Percentiles rank a stretch among this genome's conserved stretches.
Conservation (phyloP, 2,329 filamentous ascomycete species). For the Dothistroma septosporum region DNA sequence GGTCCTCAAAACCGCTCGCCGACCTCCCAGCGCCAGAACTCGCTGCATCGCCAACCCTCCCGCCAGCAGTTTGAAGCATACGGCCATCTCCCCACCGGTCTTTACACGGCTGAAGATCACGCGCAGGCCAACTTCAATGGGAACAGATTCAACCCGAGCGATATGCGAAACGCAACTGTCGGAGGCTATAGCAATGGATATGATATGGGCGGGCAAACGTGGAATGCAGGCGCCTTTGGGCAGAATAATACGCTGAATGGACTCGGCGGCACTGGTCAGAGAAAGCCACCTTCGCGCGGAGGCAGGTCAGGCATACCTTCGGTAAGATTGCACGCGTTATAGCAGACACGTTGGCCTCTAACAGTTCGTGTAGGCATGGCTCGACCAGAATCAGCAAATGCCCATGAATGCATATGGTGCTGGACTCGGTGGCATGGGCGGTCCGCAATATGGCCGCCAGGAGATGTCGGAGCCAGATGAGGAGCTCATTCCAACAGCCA, state of each 20-base stretch:
- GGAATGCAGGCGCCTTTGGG: slow-evolving; percentile 72
- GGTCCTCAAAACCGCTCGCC: slow-evolving; percentile 65
- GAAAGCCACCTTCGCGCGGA: slow-evolving; percentile 53
- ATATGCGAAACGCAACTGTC: slow-evolving; percentile 56
- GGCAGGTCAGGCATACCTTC: slow-evolving; percentile 63
- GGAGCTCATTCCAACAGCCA: slow-evolving; percentile 94
- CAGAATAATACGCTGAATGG: slow-evolving; percentile 56
- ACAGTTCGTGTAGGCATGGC: slow-evolving; percentile 53
- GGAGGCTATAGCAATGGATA: slow-evolving; percentile 62
- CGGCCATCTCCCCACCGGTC: slow-evolving; percentile 59
- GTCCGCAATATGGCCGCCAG: slow-evolving; percentile 39
- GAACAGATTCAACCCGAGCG: slow-evolving; percentile 51
- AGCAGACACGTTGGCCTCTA: slow-evolving; percentile 11
- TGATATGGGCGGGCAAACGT: slow-evolving; percentile 69
- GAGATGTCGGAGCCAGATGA: slow-evolving; percentile 60
- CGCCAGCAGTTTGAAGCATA: slow-evolving; percentile 70
- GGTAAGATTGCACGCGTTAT: slow-evolving; percentile 52
- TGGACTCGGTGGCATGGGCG: slow-evolving; percentile 36
- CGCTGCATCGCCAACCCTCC: slow-evolving; percentile 66
- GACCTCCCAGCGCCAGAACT: slow-evolving; percentile 63
- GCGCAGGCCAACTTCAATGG: slow-evolving; percentile 42
- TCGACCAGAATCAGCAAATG: slow-evolving; percentile 51
- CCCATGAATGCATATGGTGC: slow-evolving; percentile 46
- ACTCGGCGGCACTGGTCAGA: slow-evolving; percentile 24
- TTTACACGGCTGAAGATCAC: slow-evolving; percentile 68